phyloP scores from a whole-genome alignment of 768 basidiomycete genomes.

The Peribolospora baueri region DNA sequence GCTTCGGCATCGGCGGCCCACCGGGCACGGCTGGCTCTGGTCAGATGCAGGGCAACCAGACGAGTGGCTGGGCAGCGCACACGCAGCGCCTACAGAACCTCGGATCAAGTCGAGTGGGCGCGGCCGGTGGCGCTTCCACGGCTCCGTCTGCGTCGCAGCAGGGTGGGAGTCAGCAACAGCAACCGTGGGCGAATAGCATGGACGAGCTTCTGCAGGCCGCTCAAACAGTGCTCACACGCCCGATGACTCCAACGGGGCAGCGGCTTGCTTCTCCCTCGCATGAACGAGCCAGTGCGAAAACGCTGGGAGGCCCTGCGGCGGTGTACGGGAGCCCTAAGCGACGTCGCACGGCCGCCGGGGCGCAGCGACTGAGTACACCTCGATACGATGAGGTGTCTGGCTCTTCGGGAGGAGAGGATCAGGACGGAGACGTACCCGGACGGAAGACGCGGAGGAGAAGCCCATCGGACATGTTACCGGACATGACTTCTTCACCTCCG shows the following conservation, averaged over 20 bases:
- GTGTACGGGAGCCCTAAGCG: not conserved
- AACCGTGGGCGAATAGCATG: not conserved
- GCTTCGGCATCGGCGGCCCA: too few relatives aligned
- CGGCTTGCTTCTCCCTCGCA: too few relatives aligned
- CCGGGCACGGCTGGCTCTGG: not conserved
- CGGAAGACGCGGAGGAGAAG: not conserved
- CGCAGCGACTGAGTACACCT: not conserved
- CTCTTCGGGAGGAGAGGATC: not conserved
- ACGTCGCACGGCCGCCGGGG: not conserved
- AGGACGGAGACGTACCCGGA: not conserved
- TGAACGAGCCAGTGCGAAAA: too few relatives aligned
- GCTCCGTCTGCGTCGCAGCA: not conserved
- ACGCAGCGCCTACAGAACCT: not conserved
- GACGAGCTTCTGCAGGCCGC: constrained; percentile 2
- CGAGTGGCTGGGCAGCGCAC: too few relatives aligned
- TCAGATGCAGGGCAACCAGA: not conserved
- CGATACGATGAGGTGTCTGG: not conserved
- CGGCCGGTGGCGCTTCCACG: not conserved
- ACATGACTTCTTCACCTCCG: not conserved
- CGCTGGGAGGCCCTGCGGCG: not conserved
- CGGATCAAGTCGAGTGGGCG: constrained; percentile 1
- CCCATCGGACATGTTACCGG: not conserved
- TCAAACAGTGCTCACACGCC: not conserved
- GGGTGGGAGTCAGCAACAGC: not conserved
- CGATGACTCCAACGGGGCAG: not conserved